These are phyloP conservation scores for Monosiga brevicollis DNA, from an alignment of 78 protist species.

Conservation along the genomic window DNA sequence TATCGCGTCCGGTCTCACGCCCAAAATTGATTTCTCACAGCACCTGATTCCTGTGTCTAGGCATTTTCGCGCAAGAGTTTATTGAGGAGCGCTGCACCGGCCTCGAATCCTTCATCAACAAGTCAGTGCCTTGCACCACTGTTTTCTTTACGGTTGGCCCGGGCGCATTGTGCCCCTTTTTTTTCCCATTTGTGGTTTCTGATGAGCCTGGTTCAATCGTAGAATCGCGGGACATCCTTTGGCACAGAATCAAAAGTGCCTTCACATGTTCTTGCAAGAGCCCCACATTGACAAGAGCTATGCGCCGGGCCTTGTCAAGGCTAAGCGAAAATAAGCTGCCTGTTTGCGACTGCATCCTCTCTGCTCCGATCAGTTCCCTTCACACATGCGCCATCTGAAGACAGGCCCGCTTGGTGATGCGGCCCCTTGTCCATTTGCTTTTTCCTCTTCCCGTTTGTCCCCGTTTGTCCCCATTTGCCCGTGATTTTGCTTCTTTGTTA, in stretches of 20 bases:
- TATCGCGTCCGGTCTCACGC: neutral
- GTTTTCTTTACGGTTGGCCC: neutral
- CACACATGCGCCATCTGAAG: too few relatives aligned
- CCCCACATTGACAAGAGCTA: conserved; percentile 18
- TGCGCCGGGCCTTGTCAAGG: conserved; percentile 37
- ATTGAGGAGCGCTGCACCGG: conserved; percentile 5
- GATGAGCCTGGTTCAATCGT: neutral
- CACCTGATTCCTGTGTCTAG: neutral
- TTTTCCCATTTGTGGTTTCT: neutral
- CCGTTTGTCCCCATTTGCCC: too few relatives aligned
- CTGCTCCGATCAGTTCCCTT: too few relatives aligned
- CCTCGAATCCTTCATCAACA: conserved; percentile 28
- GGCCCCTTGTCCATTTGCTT: too few relatives aligned
- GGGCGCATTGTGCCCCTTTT: neutral
- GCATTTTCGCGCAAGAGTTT: conserved; percentile 26
- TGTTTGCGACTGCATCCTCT: too few relatives aligned
- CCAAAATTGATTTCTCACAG: neutral
- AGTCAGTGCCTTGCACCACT: neutral
- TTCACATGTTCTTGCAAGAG: conserved; percentile 42
- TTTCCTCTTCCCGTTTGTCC: too few relatives aligned
- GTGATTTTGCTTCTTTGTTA: too few relatives aligned
- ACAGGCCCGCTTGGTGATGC: too few relatives aligned
- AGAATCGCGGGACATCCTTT: conserved; percentile 46
- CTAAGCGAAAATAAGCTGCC: too few relatives aligned
- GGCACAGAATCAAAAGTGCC: conserved; percentile 26